Evolutionary conservation across 106 monocot species (phyloP).

Genomic region (Triglochin maritima): DNA sequence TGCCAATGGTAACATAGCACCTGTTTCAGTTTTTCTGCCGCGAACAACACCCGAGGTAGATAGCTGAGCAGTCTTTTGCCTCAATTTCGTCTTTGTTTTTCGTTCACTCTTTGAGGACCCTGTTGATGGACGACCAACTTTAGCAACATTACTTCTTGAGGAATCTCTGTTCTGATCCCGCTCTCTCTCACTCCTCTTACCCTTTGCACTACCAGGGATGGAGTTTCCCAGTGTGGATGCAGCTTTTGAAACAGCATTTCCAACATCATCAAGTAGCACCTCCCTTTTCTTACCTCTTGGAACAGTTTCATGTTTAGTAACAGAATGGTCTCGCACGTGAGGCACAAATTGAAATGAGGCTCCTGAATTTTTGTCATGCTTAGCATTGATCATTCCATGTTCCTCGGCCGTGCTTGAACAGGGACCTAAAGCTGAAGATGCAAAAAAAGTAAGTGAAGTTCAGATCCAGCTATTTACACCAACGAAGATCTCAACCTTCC

Average conservation of each 20-base stretch:
- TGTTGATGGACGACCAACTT: slow-evolving; percentile 26
- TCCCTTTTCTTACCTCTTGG: slow-evolving; percentile 44
- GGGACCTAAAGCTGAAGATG: no score
- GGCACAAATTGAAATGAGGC: not conserved
- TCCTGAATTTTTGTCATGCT: not conserved
- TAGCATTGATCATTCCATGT: slow-evolving; percentile 4
- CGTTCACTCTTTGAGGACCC: slow-evolving; percentile 45
- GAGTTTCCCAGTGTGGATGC: slow-evolving; percentile 12
- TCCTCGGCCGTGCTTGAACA: no score
- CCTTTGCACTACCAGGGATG: slow-evolving; percentile 34
- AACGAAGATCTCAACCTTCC: no score
- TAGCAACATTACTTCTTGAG: slow-evolving; percentile 16
- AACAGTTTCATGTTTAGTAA: slow-evolving; percentile 17
- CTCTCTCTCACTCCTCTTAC: slow-evolving; percentile 54
- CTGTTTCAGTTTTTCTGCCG: no score
- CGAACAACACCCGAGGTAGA: slow-evolving; percentile 27
- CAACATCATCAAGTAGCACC: slow-evolving; percentile 36
- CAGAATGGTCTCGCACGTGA: slow-evolving; percentile 18
- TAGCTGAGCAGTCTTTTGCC: slow-evolving; percentile 56
- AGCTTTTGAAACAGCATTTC: slow-evolving; percentile 22
- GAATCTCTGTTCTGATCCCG: slow-evolving; percentile 27
- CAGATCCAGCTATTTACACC: no score
- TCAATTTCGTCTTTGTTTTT: slow-evolving; percentile 57
- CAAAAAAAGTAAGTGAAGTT: no score
- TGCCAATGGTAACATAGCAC: no score